Conservation (phyloP, 768 basidiomycete genomes). For the Scleroderma citrinum region DNA sequence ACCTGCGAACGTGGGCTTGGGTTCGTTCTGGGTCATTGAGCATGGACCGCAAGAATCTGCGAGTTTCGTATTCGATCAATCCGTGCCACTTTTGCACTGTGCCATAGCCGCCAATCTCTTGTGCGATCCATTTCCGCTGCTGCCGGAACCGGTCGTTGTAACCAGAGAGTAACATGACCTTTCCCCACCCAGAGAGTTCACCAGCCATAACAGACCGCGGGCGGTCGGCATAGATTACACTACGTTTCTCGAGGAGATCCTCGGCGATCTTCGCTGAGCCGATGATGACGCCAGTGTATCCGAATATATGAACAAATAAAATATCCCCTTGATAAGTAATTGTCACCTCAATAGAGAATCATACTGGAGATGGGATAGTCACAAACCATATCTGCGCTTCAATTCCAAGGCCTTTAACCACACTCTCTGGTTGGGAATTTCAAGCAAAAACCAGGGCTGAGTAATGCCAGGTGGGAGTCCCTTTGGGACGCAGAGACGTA, state of each 20-base stretch:
- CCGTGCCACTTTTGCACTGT: conserved; percentile 7
- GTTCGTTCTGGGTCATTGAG: too few species aligned
- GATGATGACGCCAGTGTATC: conserved; percentile 36
- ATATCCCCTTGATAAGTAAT: conserved; percentile 9
- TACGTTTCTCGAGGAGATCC: conserved; percentile 44
- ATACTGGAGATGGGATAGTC: background rate
- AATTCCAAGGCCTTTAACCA: conserved; percentile 11
- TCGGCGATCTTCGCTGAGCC: conserved; percentile 36
- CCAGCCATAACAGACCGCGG: conserved; percentile 16
- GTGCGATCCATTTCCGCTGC: conserved; percentile 15
- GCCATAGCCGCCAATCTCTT: conserved; percentile 9
- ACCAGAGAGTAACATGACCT: conserved; percentile 14
- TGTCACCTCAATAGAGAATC: background rate
- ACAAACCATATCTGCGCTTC: conserved; percentile 10
- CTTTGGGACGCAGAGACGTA: too few species aligned
- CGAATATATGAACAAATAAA: conserved; percentile 6
- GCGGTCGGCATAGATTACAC: conserved; percentile 34
- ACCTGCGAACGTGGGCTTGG: too few species aligned
- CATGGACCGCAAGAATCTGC: too few species aligned
- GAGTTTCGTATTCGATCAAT: too few species aligned
- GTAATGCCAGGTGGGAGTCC: too few species aligned
- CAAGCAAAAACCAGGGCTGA: too few species aligned
- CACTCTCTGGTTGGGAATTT: conserved; percentile 5
- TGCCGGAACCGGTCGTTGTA: conserved; percentile 9
- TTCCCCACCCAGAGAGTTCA: too few species aligned